Conservation (phyloP, 1,284 basidiomycete genomes). For the Austroboletus novae-zelandiae region DNA sequence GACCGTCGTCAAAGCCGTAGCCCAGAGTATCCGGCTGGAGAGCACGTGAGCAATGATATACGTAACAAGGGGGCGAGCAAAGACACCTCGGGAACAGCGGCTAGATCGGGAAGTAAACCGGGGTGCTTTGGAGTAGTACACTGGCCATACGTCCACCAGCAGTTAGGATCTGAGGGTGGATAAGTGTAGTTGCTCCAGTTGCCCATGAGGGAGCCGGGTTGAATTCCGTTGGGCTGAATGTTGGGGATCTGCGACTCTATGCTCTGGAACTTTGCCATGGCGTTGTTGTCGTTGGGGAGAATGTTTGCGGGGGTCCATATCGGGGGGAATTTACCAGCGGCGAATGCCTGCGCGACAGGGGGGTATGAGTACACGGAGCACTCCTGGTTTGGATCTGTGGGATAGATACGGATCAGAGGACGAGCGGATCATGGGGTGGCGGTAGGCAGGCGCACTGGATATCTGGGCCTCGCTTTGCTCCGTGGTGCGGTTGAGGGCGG, state of each 20-base stretch:
- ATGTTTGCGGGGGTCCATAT: slow-evolving; percentile 45
- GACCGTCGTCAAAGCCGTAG: slow-evolving; percentile 68
- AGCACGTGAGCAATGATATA: not conserved
- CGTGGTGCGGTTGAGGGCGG: not conserved
- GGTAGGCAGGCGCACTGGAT: not conserved
- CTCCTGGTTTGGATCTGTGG: slow-evolving; percentile 27
- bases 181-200: slow-evolving; percentile 35
- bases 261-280: slow-evolving; percentile 39
- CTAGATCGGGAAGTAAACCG: slow-evolving; percentile 51
- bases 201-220: slow-evolving; percentile 28
- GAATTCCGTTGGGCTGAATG: slow-evolving; percentile 38
- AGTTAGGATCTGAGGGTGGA: slow-evolving; percentile 40
- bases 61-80: not conserved
- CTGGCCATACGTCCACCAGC: slow-evolving; percentile 59
- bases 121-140: slow-evolving; percentile 55
- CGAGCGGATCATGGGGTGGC: no score
- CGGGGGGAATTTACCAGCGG: slow-evolving; percentile 39
- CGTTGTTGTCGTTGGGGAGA: slow-evolving; percentile 45
- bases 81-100: slow-evolving; percentile 57
- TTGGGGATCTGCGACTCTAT: slow-evolving; percentile 33
- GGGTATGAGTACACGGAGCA: slow-evolving; percentile 36
- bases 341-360: slow-evolving; percentile 39
- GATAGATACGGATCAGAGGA: not conserved
- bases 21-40: slow-evolving; percentile 57
- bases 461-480: not conserved